phyloP scores from a whole-genome alignment of 2,329 filamentous ascomycete species.

The Fusarium chuoi region DNA sequence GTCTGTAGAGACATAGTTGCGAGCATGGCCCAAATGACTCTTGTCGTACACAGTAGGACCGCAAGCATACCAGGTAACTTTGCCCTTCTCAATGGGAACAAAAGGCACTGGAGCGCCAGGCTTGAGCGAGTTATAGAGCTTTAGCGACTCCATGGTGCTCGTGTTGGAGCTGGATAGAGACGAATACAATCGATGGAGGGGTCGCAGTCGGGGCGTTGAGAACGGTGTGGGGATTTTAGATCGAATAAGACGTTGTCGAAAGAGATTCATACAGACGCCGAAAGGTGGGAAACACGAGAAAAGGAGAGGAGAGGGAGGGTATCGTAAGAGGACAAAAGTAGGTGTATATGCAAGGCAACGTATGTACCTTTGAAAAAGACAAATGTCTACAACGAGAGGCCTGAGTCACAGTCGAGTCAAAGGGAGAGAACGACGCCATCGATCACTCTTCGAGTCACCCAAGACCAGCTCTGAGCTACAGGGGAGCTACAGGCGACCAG shows the following conservation, averaged over 20 bases:
- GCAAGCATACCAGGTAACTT: constrained; percentile 88
- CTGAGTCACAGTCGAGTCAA: constrained; percentile 36
- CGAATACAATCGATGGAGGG: constrained; percentile 50
- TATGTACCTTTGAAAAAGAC: constrained; percentile 24
- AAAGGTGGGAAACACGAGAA: constrained; percentile 12
- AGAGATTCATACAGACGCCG: constrained; percentile 50
- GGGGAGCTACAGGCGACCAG: constrained; percentile 10
- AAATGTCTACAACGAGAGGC: constrained; percentile 28
- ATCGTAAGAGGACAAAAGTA: constrained; percentile 24
- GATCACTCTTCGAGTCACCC: constrained; percentile 27
- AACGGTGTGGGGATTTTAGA: constrained; percentile 44
- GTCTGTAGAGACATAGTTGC: constrained; percentile 92
- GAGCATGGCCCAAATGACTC: constrained; percentile 82
- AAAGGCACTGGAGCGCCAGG: constrained; percentile 79
- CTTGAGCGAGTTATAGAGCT: constrained; percentile 82
- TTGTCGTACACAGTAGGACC: constrained; percentile 89
- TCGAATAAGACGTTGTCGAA: constrained; percentile 46
- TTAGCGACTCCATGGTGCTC: constrained; percentile 66
- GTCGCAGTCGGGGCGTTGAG: constrained; percentile 34
- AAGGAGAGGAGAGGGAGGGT: constrained; percentile 23
- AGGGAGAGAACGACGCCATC: constrained; percentile 37
- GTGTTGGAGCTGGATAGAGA: constrained; percentile 37
- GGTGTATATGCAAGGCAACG: constrained; percentile 16
- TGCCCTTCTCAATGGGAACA: constrained; percentile 74
- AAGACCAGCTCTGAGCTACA: constrained; percentile 22